Conservation (phyloP, 768 basidiomycete genomes). For the Lyophyllum shimeji region DNA sequence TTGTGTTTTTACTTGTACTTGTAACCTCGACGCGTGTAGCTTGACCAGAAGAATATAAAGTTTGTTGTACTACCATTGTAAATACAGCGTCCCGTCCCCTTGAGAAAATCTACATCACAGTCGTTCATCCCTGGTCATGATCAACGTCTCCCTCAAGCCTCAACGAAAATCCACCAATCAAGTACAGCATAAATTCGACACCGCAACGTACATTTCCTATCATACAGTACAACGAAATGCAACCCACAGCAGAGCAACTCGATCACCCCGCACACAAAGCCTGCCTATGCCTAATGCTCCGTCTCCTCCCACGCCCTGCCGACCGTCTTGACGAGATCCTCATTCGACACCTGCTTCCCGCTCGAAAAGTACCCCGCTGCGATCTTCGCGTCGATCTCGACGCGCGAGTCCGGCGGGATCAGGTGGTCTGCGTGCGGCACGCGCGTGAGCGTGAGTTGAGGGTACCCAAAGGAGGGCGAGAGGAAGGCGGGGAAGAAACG, state of each 20-base stretch:
- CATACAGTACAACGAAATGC: not conserved
- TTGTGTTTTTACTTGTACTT: not conserved
- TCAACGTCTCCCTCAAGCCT: no score
- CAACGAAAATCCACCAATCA: no score
- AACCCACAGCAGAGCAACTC: not conserved
- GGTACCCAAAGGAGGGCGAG: not conserved
- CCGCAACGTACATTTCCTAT: not conserved
- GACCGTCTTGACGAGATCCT: slow-evolving; percentile 82
- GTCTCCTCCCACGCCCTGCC: slow-evolving; percentile 91
- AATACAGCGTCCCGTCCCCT: no score
- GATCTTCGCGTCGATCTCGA: slow-evolving; percentile 97
- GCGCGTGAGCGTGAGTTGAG: no score
- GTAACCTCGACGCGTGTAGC: slow-evolving; percentile 2
- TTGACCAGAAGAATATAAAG: not conserved
- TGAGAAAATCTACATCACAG: no score
- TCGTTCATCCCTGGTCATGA: no score
- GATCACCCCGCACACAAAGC: not conserved
- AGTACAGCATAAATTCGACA: no score
- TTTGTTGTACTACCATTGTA: not conserved
- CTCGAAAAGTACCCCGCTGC: slow-evolving; percentile 91
- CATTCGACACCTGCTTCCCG: slow-evolving; percentile 73
- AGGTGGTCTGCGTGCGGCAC: slow-evolving; percentile 60
- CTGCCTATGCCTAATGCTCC: slow-evolving; percentile 71
- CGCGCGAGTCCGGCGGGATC: slow-evolving; percentile 85
- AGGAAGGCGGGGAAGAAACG: slow-evolving; percentile 16